Base-by-base conservation (phyloP, 768 basidiomycete genomes). In the Boletellus sp. region DNA sequence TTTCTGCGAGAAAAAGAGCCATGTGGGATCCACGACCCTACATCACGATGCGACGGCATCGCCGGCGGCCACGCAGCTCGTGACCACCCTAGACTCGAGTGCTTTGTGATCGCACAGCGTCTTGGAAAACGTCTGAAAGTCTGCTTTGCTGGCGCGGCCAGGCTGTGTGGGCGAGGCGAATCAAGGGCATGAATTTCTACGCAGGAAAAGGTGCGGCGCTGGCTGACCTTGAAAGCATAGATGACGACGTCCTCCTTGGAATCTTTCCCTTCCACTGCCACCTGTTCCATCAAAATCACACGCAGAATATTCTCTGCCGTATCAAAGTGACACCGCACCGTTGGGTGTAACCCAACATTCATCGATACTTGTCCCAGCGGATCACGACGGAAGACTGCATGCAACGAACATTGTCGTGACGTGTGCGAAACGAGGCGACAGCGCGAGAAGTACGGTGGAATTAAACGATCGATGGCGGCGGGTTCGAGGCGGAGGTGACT, bases 361-460 rank as follows among this genome's bases (percentile, higher is more conserved):
- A 85, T 81, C 1, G 84, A 79, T 1, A 85, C 80, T 58, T 86
- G 80, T 73, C 81, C 80, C 24, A 87, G 65, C 0, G 83, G 85
- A 54, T 86, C 85, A 6, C 85, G 80, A 7, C 84, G 79, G 68
- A 87, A 85, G 13, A 86, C 85, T 85, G 54, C 35, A 19, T 9
- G 38, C 12, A 40, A 24, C 24, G 13, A 20, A 22, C 11, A 19
- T 50, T 23, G 41, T 17, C 37, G 42, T 20, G 20, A 53, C 42
- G 40, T 26, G 32, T 20, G 35, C 42, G 12, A n/a, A 13, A 22
- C 40, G 37, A 33, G 22, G 16, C 10, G 23, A 52, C 39, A 33
- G 41, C 40, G 35, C 37, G 46, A 17, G 40, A 47, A 43, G 35
- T 6, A 50, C 33, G 52, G 41, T 36, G 26, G 40, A 7, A 44